Base-by-base conservation (phyloP, 345 rosid species). In the Gossypium herbaceum region DNA sequence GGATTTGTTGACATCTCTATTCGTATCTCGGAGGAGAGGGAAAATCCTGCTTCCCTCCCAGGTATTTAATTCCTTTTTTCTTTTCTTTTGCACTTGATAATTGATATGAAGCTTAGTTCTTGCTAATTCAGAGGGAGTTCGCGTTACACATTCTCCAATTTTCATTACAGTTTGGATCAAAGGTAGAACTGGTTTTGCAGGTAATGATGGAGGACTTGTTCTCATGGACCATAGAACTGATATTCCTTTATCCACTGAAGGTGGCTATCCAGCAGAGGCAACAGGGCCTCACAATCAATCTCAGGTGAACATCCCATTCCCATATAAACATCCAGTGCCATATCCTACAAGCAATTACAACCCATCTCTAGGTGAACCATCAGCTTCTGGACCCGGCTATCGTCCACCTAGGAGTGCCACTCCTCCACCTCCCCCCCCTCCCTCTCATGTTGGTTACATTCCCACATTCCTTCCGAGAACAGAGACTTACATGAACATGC, bases 1-100 rank as follows among this genome's bases (percentile, higher is more conserved):
- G 97, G 98, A 17, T 92, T 94, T 75, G 83, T 94, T 44, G 97
- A 94, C 79, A 76, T 94, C 25, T 90, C 97, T 6, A 80, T 94
- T 17, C 90, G 83, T 29, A 45, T 91, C 58, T 88, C 87, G 7
- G 82, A 86, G 71, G 88, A 90, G 48, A 74, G 83, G 63, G 87
- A 82, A 55, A 84, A 82, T 15, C 78, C 78, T 22, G 78, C 82
- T 57, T 82, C 64, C 25, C 85, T 71, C 52, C 65, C 82, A 61
- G 92, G 91, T 90, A 85, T 16, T 43, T 63, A 63, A 34, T 20
- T 17, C 24, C 41, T 20, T 2, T 5, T 20, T 39, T 5, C 3
- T 13, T 2, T 48, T 59, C 10, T 68, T 19, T 6, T 2, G 51
- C 12, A 22, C 19, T 20, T 39, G 34, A 34, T 51, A 9, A 34